Conservation (phyloP, 164 flowering plant species). For the Malania oleifera region DNA sequence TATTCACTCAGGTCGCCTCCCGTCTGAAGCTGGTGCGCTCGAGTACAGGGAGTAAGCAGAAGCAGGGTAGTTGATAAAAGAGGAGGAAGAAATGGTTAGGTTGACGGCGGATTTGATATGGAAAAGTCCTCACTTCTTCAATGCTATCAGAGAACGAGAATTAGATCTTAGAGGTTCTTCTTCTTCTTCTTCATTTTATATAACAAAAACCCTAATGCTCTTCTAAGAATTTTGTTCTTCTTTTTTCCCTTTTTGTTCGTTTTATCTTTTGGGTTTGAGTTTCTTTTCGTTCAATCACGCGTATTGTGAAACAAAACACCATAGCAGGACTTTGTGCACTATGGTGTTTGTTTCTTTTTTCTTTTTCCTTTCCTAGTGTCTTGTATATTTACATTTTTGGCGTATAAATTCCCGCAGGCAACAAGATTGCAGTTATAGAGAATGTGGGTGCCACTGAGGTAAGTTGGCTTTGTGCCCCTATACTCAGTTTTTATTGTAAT, state of each 20-base stretch:
- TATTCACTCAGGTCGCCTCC: no score
- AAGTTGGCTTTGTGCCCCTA: background rate
- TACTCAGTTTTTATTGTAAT: no score
- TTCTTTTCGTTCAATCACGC: no score
- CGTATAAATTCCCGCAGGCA: background rate
- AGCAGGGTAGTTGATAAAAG: no score
- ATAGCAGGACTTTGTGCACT: background rate
- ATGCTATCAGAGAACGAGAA: constrained; percentile 2
- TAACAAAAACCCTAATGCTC: no score
- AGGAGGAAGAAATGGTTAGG: background rate
- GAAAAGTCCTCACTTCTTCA: constrained; percentile 7
- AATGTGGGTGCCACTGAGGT: constrained; percentile 7
- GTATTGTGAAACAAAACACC: no score
- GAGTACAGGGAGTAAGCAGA: no score
- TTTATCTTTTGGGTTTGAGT: no score
- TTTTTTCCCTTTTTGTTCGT: background rate
- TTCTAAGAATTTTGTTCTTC: background rate
- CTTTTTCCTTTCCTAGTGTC: background rate
- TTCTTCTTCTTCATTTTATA: no score
- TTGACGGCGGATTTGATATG: constrained; percentile 4
- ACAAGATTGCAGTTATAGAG: constrained; percentile 8
- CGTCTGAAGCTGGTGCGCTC: no score
- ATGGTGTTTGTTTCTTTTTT: background rate
- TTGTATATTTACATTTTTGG: no score
- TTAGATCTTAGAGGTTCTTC: constrained; percentile 7